These are phyloP conservation scores for Rhodotorula glutinis DNA, from an alignment of 1,284 basidiomycete species.

Conservation along the genomic window DNA sequence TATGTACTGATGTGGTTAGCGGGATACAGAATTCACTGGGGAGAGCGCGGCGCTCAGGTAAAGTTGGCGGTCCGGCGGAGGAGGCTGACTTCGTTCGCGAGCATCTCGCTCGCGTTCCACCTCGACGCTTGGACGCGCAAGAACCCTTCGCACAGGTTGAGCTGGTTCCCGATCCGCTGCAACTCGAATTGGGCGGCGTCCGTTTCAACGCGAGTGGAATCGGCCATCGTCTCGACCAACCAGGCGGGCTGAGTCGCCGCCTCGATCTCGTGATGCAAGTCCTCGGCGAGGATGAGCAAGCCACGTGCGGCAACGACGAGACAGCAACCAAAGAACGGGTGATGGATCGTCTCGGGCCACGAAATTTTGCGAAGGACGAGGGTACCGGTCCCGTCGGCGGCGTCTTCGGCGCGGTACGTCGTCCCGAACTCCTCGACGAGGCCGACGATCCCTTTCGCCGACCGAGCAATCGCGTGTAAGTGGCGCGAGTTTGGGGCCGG, in stretches of 20 bases:
- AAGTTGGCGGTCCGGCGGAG: constrained; percentile 16
- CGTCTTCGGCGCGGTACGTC: not conserved
- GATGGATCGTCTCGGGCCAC: constrained; percentile 4
- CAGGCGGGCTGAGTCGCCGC: not conserved
- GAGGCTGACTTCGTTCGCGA: constrained; percentile 17
- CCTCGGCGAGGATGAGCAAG: constrained; percentile 10
- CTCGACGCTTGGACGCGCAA: constrained; percentile 8
- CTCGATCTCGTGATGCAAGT: not conserved
- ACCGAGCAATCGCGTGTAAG: not conserved
- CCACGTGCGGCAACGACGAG: constrained; percentile 21
- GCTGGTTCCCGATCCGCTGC: not conserved
- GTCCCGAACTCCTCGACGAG: not conserved
- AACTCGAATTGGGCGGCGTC: not conserved
- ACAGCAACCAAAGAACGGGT: constrained; percentile 20
- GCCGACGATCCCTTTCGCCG: constrained; percentile 6
- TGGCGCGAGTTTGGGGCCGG: not conserved
- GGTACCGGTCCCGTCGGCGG: not conserved
- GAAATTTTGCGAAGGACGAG: too few relatives aligned
- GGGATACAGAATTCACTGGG: not conserved
- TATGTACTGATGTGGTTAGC: not conserved
- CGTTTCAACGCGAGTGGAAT: not conserved
- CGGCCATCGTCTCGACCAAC: too few relatives aligned
- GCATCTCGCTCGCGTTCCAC: constrained; percentile 10
- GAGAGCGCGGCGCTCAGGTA: not conserved
- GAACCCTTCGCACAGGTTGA: constrained; percentile 17